A percentile compares a stretch with the other conserved stretches of the same genome.
phyloP scores from a whole-genome alignment of 306 rosid genomes.

The Cicer judaicum region DNA sequence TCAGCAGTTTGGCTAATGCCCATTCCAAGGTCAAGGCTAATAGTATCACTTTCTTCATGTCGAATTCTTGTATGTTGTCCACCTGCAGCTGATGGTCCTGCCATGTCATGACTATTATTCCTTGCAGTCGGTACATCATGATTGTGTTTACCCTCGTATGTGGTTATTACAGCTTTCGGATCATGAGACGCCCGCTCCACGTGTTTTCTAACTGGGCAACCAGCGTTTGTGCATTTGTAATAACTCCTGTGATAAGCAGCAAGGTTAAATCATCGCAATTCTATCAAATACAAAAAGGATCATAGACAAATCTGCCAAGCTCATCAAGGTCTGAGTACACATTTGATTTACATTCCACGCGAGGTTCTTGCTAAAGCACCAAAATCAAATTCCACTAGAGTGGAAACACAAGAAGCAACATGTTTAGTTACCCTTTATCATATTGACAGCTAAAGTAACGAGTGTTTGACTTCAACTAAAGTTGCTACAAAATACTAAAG shows the following conservation, averaged over 20 bases:
- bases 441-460: not conserved
- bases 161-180: conserved; percentile 97
- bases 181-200: conserved; percentile 99
- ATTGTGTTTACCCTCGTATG: conserved; percentile 96
- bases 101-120: conserved; percentile 80
- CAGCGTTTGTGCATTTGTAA: conserved; percentile 93
- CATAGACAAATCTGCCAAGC: conserved; percentile 16
- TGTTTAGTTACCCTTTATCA: not conserved
- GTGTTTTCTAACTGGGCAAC: conserved; percentile 97
- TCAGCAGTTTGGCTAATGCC: conserved; percentile 68
- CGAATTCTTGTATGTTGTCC: conserved; percentile 65
- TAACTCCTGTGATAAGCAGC: conserved; percentile 78
- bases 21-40: conserved; percentile 97
- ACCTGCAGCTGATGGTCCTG: conserved; percentile 55
- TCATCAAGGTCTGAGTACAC: conserved; percentile 3
- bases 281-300: conserved; percentile 19
- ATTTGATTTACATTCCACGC: conserved; percentile 21
- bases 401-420: conserved; percentile 23
- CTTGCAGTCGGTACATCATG: conserved; percentile 95
- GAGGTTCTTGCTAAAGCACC: conserved; percentile 10
- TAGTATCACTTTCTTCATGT: conserved; percentile 71
- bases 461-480: no score
- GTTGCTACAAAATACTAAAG: not conserved
- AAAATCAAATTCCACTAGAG: conserved; percentile 19
- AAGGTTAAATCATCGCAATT: conserved; percentile 9